A percentile compares a stretch with the other conserved stretches of the same genome.
phyloP scores from a whole-genome alignment of 306 rosid genomes.

The Cucurbita ficifolia region DNA sequence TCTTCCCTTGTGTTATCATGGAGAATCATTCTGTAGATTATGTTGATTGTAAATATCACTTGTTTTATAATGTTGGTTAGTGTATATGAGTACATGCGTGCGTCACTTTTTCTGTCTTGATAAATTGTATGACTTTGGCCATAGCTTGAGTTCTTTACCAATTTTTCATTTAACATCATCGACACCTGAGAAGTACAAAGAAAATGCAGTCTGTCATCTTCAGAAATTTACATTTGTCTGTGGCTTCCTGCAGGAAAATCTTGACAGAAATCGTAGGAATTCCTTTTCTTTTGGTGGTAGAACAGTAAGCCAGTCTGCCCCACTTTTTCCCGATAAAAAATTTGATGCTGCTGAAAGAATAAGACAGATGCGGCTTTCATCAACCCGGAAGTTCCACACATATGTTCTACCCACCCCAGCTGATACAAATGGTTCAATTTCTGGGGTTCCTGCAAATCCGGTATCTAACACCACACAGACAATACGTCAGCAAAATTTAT shows the following conservation, averaged over 20 bases:
- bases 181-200: neutral
- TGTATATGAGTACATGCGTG: neutral
- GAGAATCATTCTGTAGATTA: neutral
- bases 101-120: neutral
- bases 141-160: neutral
- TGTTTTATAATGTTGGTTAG: neutral
- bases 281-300: constrained; percentile 38
- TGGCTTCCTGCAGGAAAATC: constrained; percentile 50
- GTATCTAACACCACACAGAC: constrained; percentile 24
- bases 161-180: neutral
- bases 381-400: constrained; percentile 58
- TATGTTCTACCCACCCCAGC: constrained; percentile 85
- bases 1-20: neutral
- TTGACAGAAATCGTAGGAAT: constrained; percentile 32
- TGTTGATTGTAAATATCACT: neutral
- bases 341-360: constrained; percentile 49
- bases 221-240: constrained; percentile 6
- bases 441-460: constrained; percentile 32
- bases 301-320: constrained; percentile 78
- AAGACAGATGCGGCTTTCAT: constrained; percentile 53
- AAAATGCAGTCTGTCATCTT: neutral
- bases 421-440: constrained; percentile 37
- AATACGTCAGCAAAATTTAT: constrained; percentile 39
- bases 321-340: constrained; percentile 55
- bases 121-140: neutral